Evolutionary conservation across 805 yeast species (phyloP).

Genomic region (Zygotorulaspora sp.): DNA sequence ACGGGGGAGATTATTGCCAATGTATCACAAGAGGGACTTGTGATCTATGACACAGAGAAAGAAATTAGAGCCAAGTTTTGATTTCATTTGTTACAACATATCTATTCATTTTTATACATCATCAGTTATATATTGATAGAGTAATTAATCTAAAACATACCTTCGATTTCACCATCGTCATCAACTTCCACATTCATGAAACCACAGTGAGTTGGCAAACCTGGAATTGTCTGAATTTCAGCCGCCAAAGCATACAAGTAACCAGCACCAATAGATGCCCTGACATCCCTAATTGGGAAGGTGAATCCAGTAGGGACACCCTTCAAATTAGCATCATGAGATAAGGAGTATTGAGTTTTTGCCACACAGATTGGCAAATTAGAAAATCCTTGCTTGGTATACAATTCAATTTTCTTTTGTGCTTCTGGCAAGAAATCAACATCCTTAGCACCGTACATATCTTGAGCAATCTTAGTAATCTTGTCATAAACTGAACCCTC

Average conservation of each 20-base stretch:
- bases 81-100: not conserved
- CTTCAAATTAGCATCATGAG: slow-evolving; percentile 76
- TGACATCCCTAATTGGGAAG: slow-evolving; percentile 76
- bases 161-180: slow-evolving; percentile 77
- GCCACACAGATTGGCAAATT: slow-evolving; percentile 80
- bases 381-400: slow-evolving; percentile 71
- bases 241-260: slow-evolving; percentile 82
- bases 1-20: slow-evolving; percentile 54
- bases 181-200: slow-evolving; percentile 82
- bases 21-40: slow-evolving; percentile 61
- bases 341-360: slow-evolving; percentile 78
- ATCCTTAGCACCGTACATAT: slow-evolving; percentile 74
- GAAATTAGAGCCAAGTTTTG: slow-evolving; percentile 23
- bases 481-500: slow-evolving; percentile 65
- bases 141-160: slow-evolving; percentile 49
- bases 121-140: slow-evolving; percentile 1
- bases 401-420: slow-evolving; percentile 59
- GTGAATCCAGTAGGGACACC: slow-evolving; percentile 79
- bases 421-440: slow-evolving; percentile 70
- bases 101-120: slow-evolving; percentile 1
- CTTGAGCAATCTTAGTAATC: slow-evolving; percentile 59
- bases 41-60: slow-evolving; percentile 21
- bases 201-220: slow-evolving; percentile 80
- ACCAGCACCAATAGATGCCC: slow-evolving; percentile 79
- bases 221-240: slow-evolving; percentile 82